Conservation (phyloP, 176 grass and related monocot genomes). For the Aegilops longissima region DNA sequence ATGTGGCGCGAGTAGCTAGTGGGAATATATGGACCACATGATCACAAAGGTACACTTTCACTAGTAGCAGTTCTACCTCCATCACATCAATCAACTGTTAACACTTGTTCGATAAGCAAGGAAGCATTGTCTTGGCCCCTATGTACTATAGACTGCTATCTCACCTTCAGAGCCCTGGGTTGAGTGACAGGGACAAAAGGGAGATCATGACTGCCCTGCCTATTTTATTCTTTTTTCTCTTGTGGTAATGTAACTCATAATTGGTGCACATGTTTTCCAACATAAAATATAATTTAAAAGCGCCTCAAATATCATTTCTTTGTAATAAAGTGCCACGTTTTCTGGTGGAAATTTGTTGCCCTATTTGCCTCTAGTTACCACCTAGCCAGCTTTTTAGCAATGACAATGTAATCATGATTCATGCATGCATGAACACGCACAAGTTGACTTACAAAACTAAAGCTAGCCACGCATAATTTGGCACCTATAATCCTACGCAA, state of each 20-base stretch:
- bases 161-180: not conserved
- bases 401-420: conserved; percentile 29
- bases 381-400: conserved; percentile 10
- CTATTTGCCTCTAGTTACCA: not conserved
- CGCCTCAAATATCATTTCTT: no score
- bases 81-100: conserved; percentile 41
- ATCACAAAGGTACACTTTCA: conserved; percentile 29
- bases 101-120: conserved; percentile 5
- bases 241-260: not conserved
- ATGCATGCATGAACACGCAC: not conserved
- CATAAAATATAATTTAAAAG: not conserved
- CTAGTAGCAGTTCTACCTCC: conserved; percentile 39
- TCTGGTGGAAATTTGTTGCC: not conserved
- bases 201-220: not conserved
- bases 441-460: conserved; percentile 32
- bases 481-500: not conserved
- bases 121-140: conserved; percentile 17
- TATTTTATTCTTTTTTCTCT: not conserved
- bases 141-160: not conserved
- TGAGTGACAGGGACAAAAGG: not conserved
- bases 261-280: not conserved
- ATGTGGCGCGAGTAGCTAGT: conserved; percentile 11
- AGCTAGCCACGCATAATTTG: not conserved
- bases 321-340: not conserved
- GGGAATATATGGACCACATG: conserved; percentile 38